These are phyloP conservation scores for Alternaria tenuissima DNA, from an alignment of 2,329 filamentous ascomycete species.

Conservation along the genomic window DNA sequence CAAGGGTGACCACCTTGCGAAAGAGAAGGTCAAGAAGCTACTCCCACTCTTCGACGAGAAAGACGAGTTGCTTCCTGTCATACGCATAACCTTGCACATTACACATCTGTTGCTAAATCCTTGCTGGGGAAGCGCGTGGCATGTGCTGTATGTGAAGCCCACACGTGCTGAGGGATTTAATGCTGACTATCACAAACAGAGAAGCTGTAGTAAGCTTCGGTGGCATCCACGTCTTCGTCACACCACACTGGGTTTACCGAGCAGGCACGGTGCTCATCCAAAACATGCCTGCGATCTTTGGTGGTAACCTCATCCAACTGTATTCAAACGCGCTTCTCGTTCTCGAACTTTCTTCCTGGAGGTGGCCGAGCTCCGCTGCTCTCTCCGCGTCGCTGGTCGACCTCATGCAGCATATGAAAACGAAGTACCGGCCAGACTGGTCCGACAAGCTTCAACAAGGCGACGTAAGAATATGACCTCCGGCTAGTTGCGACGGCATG, in stretches of 20 bases:
- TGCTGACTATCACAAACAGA: conserved; percentile 20
- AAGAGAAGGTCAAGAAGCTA: conserved; percentile 31
- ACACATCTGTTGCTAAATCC: conserved; percentile 46
- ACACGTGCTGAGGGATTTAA: neutral
- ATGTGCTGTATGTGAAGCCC: conserved; percentile 20
- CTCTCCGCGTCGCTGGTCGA: conserved; percentile 41
- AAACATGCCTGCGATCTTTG: conserved; percentile 41
- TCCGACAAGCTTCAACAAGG: conserved; percentile 34
- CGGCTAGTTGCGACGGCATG: conserved; percentile 10
- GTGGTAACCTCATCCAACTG: conserved; percentile 43
- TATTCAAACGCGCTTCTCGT: conserved; percentile 48
- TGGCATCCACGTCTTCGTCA: conserved; percentile 43
- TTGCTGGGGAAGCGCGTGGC: conserved; percentile 45
- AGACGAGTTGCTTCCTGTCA: conserved; percentile 33
- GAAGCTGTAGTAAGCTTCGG: conserved; percentile 44
- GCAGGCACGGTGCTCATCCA: conserved; percentile 45
- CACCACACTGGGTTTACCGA: conserved; percentile 49
- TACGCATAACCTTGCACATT: conserved; percentile 43
- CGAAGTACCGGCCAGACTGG: conserved; percentile 40
- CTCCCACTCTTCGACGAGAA: conserved; percentile 39
- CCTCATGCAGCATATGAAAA: conserved; percentile 45
- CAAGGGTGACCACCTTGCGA: conserved; percentile 36
- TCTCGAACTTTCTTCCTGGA: conserved; percentile 44
- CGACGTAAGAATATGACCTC: conserved; percentile 39
- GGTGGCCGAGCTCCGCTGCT: conserved; percentile 45